These are phyloP conservation scores for Camelina hispida DNA, from an alignment of 345 rosid species.

Conservation along the genomic window DNA sequence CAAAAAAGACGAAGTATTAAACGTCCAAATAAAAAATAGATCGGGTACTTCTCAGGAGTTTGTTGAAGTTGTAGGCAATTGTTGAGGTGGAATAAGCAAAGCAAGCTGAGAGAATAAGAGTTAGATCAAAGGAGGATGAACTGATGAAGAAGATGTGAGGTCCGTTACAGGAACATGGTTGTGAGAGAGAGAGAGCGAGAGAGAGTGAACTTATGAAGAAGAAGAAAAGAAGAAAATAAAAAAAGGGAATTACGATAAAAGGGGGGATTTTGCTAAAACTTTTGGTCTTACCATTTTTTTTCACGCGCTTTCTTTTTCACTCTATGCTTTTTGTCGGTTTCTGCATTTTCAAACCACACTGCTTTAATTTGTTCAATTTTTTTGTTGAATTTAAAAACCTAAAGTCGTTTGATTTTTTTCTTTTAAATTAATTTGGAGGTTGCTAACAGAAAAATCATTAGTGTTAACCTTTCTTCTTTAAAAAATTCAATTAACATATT, in stretches of 20 bases:
- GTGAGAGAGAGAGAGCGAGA: slow-evolving; percentile 26
- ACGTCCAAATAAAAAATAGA: too few species aligned
- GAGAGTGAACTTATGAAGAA: slow-evolving; percentile 32
- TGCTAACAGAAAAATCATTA: slow-evolving; percentile 19
- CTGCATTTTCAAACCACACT: slow-evolving; percentile 38
- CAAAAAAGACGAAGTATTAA: too few species aligned
- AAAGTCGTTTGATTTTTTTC: slow-evolving; percentile 20
- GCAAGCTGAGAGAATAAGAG: neutral
- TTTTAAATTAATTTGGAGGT: neutral
- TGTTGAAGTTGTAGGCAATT: neutral
- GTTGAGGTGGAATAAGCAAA: too few species aligned
- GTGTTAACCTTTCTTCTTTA: neutral
- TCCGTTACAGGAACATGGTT: slow-evolving; percentile 20
- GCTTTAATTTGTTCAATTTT: neutral
- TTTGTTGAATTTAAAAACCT: neutral
- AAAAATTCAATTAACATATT: too few species aligned
- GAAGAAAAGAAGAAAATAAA: neutral
- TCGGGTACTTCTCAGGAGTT: slow-evolving; percentile 15
- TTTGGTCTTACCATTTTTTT: slow-evolving; percentile 24
- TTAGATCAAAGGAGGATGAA: neutral
- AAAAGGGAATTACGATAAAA: slow-evolving; percentile 3
- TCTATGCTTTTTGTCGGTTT: slow-evolving; percentile 41
- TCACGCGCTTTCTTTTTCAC: slow-evolving; percentile 47
- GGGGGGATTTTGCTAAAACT: neutral
- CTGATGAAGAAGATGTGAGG: neutral